Evolutionary conservation across 1,284 basidiomycete species (phyloP).

Genomic region (Cutaneotrichosporon sp.): DNA sequence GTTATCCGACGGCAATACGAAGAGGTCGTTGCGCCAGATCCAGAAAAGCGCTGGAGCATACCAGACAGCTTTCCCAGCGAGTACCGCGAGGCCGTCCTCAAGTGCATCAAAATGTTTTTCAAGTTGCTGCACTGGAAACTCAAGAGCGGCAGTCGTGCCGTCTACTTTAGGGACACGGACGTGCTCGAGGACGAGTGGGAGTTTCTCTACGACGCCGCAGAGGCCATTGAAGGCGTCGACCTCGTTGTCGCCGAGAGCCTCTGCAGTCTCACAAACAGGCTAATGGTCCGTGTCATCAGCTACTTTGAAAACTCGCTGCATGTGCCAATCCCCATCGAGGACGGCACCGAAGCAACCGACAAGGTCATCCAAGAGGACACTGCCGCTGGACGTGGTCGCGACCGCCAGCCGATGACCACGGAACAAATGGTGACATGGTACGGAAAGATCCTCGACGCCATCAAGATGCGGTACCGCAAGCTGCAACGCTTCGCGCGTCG

Average conservation of each 20-base stretch:
- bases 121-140: constrained; percentile 91
- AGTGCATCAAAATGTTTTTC: constrained; percentile 88
- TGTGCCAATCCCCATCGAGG: constrained; percentile 54
- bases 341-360: background rate
- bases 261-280: constrained; percentile 80
- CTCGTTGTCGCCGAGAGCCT: constrained; percentile 88
- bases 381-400: background rate
- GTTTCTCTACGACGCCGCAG: constrained; percentile 87
- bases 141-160: constrained; percentile 82
- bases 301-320: constrained; percentile 92
- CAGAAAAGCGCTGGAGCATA: constrained; percentile 79
- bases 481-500: constrained; percentile 84
- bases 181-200: constrained; percentile 94
- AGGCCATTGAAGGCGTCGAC: constrained; percentile 83
- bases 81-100: constrained; percentile 83
- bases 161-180: constrained; percentile 97
- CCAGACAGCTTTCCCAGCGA: constrained; percentile 80
- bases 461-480: constrained; percentile 86
- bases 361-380: background rate
- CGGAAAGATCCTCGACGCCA: constrained; percentile 86
- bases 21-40: constrained; percentile 78
- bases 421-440: constrained; percentile 86
- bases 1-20: constrained; percentile 92
- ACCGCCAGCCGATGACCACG: constrained; percentile 59
- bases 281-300: constrained; percentile 83